These are phyloP conservation scores for Tardiomyces blankii DNA, from an alignment of 1,139 yeast species.

Conservation along the genomic window DNA sequence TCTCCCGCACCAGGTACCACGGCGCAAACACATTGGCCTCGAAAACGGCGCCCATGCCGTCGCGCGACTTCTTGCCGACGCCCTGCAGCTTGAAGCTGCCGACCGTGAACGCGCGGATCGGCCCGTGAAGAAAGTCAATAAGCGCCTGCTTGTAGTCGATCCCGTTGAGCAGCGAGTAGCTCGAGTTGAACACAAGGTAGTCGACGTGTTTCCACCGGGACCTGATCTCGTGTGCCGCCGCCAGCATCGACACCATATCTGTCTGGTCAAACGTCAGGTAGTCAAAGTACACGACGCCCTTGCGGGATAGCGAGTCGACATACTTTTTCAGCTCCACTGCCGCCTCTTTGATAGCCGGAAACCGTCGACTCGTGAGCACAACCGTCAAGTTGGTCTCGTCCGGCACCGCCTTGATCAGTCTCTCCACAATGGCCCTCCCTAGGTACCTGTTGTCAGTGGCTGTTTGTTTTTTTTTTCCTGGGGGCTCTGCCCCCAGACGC, in stretches of 20 bases:
- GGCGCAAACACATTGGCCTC: constrained; percentile 97
- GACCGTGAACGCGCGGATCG: constrained; percentile 65
- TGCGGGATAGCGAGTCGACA: constrained; percentile 26
- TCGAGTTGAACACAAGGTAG: constrained; percentile 76
- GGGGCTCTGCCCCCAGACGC: no score
- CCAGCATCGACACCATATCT: constrained; percentile 76
- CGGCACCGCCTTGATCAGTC: constrained; percentile 54
- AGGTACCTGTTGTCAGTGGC: constrained; percentile 47
- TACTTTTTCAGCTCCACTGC: constrained; percentile 48
- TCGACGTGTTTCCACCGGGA: constrained; percentile 57
- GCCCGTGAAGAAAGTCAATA: constrained; percentile 50
- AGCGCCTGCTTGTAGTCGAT: constrained; percentile 76
- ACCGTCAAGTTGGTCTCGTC: constrained; percentile 50
- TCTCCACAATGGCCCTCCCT: constrained; percentile 74
- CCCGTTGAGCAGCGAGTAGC: constrained; percentile 78
- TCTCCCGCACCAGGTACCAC: constrained; percentile 56
- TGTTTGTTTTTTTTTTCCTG: no score
- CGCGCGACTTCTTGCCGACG: constrained; percentile 61
- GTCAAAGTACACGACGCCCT: constrained; percentile 67
- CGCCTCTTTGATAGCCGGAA: constrained; percentile 74
- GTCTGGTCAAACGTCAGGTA: constrained; percentile 78
- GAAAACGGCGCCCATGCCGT: constrained; percentile 74
- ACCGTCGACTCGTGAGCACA: constrained; percentile 78
- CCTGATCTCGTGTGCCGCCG: constrained; percentile 60
- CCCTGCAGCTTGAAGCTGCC: constrained; percentile 72